Base-by-base conservation (phyloP, 2,329 filamentous ascomycete species). In the Xylariaceae sp. region DNA sequence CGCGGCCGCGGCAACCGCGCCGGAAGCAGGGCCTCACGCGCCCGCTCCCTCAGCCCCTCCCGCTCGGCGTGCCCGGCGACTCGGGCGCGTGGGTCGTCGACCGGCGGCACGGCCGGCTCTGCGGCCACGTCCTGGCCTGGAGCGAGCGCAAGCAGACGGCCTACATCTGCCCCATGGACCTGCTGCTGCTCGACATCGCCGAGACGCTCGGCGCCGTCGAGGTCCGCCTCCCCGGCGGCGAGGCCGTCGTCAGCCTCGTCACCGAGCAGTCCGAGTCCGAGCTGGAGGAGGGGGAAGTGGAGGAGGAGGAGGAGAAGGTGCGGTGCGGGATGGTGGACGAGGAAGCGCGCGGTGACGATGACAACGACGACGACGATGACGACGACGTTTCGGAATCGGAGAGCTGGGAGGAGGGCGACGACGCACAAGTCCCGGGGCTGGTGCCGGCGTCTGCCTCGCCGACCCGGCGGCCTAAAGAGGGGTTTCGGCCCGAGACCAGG, bases 121-220 rank as follows among this genome's bases (percentile, higher is more conserved):
- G 86, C 47, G 90, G 90, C 0, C 90, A 95, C 50, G 85, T 96
- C 0, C 69, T 96, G 10, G 90, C 90, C 0, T 94, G 83, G 79
- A 90, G 83, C 46, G 75, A 79, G 42, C 77, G 80, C 40, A 90
- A 84, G 52, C 77, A 77, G 26, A 80, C 87, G 5, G 88, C 88
- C 0, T 96, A 94, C 56, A 92, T 96, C 40, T 92, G 87, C 40
- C 90, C 90, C 0, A 96, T 96, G 90, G 85, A 95, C 37, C 72
- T 95, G 3, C 63, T 94, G 10, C 68, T 96, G 9, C 75, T 82
- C 18, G 90, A 96, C 51, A 94, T 96, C 36, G 81, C 79, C 18
- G 75, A 83, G 41, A 88, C 82, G 0, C 65, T 95, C 1, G 75
- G 79, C 15, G 86, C 86, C 0, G 61, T 61, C 2, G 72, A 77